A percentile compares a stretch with the other conserved stretches of the same genome.
These are phyloP conservation scores for Barnettozyma vustinii DNA, from an alignment of 805 yeast species.

Conservation along the genomic window DNA sequence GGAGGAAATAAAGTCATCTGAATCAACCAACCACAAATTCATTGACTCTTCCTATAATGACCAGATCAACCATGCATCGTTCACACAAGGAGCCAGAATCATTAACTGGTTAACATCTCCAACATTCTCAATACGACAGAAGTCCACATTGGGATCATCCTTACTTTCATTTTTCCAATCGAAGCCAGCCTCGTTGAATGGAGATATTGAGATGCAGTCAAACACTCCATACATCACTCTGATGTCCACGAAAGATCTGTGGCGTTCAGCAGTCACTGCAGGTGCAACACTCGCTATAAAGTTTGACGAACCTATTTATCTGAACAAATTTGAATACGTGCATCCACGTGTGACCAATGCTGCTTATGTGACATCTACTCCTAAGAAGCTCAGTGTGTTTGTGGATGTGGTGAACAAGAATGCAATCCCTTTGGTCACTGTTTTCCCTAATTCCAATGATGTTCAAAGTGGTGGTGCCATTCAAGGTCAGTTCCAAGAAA, in stretches of 20 bases:
- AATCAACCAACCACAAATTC: not conserved
- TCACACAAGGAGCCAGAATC: conserved; percentile 32
- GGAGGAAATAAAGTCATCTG: conserved; percentile 17
- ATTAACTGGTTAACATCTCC: conserved; percentile 31
- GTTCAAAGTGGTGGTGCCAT: conserved; percentile 16
- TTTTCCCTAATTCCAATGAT: conserved; percentile 5
- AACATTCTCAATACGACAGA: conserved; percentile 24
- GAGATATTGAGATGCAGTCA: not conserved
- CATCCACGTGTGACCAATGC: conserved; percentile 35
- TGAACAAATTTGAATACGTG: conserved; percentile 30
- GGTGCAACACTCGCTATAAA: conserved; percentile 29
- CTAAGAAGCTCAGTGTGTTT: conserved; percentile 29
- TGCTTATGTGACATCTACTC: conserved; percentile 35
- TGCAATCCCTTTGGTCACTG: not conserved
- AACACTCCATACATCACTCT: conserved; percentile 20
- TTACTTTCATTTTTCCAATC: not conserved
- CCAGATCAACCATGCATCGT: conserved; percentile 31
- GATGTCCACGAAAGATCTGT: conserved; percentile 21
- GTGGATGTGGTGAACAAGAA: conserved; percentile 1
- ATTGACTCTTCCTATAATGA: conserved; percentile 13
- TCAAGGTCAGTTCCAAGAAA: not conserved
- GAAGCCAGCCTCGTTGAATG: not conserved
- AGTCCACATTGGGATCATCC: not conserved
- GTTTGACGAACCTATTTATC: conserved; percentile 33
- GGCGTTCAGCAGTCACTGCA: conserved; percentile 13